A percentile compares a stretch with the other conserved stretches of the same genome.
These are phyloP conservation scores for Pestalotiopsis fici DNA, from an alignment of 2,329 filamentous ascomycete genomes.

Conservation along the genomic window DNA sequence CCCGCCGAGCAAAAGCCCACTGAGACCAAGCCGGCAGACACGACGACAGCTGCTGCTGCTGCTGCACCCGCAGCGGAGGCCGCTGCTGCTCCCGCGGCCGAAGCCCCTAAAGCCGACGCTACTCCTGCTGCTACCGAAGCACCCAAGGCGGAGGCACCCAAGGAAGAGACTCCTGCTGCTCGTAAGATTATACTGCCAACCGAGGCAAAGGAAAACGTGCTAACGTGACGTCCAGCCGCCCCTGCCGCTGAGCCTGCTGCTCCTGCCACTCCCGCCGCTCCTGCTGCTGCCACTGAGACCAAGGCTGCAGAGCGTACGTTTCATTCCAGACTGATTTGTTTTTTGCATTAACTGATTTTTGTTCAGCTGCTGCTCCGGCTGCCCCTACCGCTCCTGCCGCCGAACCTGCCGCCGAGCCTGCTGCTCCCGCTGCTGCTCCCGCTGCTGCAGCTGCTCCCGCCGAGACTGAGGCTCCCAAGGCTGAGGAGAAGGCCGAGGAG, in stretches of 20 bases:
- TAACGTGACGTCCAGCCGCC: not conserved
- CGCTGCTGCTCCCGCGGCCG: conserved; percentile 16
- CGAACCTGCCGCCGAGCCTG: not conserved
- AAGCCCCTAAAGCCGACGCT: conserved; percentile 7
- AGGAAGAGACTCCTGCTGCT: conserved; percentile 14
- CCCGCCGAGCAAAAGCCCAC: conserved; percentile 10
- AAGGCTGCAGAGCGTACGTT: conserved; percentile 1
- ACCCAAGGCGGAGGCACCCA: conserved; percentile 19
- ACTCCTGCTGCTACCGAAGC: conserved; percentile 18
- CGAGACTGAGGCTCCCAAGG: not conserved
- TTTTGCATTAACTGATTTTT: not conserved
- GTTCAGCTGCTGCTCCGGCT: not conserved
- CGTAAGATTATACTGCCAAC: not conserved
- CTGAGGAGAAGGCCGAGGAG: conserved; percentile 8
- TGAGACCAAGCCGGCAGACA: conserved; percentile 16
- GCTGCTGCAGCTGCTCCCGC: not conserved
- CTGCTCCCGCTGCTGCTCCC: not conserved
- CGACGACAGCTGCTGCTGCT: conserved; percentile 14
- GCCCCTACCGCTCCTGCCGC: not conserved
- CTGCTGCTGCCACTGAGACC: conserved; percentile 6
- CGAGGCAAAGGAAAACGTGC: not conserved
- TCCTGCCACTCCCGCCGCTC: not conserved
- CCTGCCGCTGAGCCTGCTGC: not conserved
- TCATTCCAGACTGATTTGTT: not conserved
- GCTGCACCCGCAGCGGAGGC: conserved; percentile 18